Percentiles rank a stretch among this genome's conserved stretches.
These are phyloP conservation scores for Nitzschia putrida DNA, from an alignment of 108 stramenopile genomes.

Conservation along the genomic window DNA sequence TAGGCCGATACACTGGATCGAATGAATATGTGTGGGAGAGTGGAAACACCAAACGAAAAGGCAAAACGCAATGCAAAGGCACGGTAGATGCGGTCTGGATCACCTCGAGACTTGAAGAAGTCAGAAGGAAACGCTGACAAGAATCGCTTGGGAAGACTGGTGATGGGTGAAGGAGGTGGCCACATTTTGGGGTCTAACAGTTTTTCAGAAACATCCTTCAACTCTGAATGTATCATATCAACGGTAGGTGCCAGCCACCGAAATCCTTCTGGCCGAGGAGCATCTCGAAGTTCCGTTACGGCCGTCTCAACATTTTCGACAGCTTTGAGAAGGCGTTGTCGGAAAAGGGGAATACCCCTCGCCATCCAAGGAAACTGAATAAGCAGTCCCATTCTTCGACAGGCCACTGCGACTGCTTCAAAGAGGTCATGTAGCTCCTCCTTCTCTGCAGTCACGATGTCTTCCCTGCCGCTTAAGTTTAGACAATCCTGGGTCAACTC, in stretches of 20 bases:
- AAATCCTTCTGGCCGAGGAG: background rate
- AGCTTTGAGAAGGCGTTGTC: background rate
- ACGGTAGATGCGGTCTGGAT: background rate
- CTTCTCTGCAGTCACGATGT: background rate
- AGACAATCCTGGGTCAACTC: background rate
- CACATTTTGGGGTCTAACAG: background rate
- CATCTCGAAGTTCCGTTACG: background rate
- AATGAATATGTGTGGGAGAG: background rate
- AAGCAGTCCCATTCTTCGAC: background rate
- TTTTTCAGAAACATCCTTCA: background rate
- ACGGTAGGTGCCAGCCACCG: background rate
- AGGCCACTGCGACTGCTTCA: background rate
- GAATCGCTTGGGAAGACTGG: background rate
- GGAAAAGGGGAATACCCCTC: background rate
- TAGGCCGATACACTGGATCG: background rate
- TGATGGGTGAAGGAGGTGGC: background rate
- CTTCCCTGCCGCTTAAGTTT: background rate
- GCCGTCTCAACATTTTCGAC: background rate
- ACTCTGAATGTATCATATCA: background rate
- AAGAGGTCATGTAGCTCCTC: background rate
- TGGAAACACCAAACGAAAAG: background rate
- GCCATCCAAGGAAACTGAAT: constrained; percentile 7
- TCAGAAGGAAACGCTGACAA: background rate
- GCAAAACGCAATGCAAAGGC: constrained; percentile 5
- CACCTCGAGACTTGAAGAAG: background rate